These are phyloP conservation scores for Amanita exitialis DNA, from an alignment of 768 basidiomycete genomes.

Conservation along the genomic window DNA sequence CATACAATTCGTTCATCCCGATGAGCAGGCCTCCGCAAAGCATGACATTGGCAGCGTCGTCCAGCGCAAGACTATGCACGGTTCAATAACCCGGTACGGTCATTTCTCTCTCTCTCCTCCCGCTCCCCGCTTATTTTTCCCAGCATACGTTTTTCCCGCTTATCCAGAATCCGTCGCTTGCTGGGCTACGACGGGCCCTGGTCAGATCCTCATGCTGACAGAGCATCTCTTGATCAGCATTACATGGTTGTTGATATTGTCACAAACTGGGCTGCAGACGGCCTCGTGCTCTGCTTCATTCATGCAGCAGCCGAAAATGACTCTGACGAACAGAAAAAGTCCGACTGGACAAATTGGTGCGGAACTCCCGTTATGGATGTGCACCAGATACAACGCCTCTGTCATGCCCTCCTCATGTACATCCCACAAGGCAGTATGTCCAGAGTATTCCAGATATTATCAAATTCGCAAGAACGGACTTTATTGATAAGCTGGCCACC, in stretches of 20 bases:
- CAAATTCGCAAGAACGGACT: conserved; percentile 45
- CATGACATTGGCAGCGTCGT: conserved; percentile 68
- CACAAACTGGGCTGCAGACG: conserved; percentile 83
- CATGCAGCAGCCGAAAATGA: conserved; percentile 73
- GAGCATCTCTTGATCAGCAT: conserved; percentile 56
- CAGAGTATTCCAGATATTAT: conserved; percentile 73
- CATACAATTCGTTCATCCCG: conserved; percentile 75
- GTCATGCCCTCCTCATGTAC: conserved; percentile 44
- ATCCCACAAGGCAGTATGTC: conserved; percentile 42
- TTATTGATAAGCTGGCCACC: conserved; percentile 74
- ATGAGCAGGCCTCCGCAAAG: conserved; percentile 67
- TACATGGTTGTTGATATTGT: conserved; percentile 87
- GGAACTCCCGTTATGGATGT: conserved; percentile 56
- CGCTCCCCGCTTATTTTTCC: conserved; percentile 2
- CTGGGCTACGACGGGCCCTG: conserved; percentile 58
- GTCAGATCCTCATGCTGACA: conserved; percentile 46
- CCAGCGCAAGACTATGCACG: conserved; percentile 66
- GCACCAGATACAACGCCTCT: conserved; percentile 51
- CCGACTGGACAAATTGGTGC: conserved; percentile 84
- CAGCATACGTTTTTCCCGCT: conserved; percentile 73
- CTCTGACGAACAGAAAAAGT: conserved; percentile 66
- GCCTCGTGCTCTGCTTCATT: conserved; percentile 81
- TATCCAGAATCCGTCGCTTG: conserved; percentile 59
- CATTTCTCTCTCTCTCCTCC: conserved; percentile 15
- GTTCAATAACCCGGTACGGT: conserved; percentile 67